Conservation (phyloP, 768 basidiomycete species). For the Mycena metata region DNA sequence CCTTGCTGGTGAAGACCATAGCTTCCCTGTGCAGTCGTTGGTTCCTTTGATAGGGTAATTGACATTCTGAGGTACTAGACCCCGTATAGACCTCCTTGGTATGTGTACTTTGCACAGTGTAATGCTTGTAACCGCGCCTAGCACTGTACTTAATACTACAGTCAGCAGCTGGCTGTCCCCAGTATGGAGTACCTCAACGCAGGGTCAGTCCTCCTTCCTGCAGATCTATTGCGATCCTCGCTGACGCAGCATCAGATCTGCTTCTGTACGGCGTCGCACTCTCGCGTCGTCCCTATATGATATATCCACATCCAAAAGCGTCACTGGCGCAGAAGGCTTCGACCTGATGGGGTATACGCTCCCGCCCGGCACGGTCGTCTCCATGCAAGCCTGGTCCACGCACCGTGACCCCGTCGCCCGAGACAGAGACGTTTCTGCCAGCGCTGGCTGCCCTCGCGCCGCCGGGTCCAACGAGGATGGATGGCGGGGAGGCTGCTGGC, state of each 20-base stretch:
- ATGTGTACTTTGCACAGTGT: too few species aligned
- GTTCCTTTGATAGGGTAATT: too few species aligned
- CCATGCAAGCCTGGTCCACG: conserved; percentile 89
- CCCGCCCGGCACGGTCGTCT: conserved; percentile 83
- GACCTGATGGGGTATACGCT: conserved; percentile 85
- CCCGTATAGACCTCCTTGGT: too few species aligned
- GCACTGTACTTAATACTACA: too few species aligned
- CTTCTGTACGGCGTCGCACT: conserved; percentile 80
- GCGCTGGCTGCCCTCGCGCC: too few species aligned
- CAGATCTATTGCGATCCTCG: conserved; percentile 13
- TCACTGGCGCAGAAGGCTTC: conserved; percentile 70
- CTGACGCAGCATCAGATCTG: conserved; percentile 61
- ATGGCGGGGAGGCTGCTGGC: conserved; percentile 61
- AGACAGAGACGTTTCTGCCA: conserved; percentile 84
- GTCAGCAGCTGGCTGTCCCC: too few species aligned
- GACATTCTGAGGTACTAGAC: too few species aligned
- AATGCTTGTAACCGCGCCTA: too few species aligned
- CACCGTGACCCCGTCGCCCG: conserved; percentile 77
- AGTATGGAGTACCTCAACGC: too few species aligned
- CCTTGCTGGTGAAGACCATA: too few species aligned
- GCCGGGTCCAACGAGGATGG: conserved; percentile 26
- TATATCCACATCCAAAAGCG: conserved; percentile 63
- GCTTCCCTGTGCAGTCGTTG: too few species aligned
- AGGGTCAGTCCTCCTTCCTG: too few species aligned
- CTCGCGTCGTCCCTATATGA: conserved; percentile 87